These are phyloP conservation scores for Epichloe sibirici DNA, from an alignment of 2,329 filamentous ascomycete genomes.

Conservation along the genomic window DNA sequence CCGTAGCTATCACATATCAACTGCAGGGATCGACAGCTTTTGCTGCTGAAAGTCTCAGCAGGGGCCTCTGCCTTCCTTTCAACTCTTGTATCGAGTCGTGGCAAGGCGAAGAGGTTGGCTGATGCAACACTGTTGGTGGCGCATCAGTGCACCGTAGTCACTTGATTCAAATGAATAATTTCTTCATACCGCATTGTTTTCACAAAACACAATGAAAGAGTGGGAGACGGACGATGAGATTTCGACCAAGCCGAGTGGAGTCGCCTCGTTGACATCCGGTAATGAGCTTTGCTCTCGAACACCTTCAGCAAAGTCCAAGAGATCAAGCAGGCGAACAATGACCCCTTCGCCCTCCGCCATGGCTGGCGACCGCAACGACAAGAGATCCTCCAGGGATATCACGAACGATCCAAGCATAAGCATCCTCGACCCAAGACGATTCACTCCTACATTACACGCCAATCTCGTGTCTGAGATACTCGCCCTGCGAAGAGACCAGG, in stretches of 20 bases:
- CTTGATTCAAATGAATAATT: neutral
- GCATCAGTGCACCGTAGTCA: neutral
- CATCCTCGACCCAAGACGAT: conserved; percentile 77
- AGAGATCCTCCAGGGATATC: conserved; percentile 45
- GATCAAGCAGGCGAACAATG: conserved; percentile 49
- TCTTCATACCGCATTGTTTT: neutral
- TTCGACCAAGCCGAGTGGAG: conserved; percentile 34
- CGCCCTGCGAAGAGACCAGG: conserved; percentile 72
- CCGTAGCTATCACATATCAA: conserved; percentile 5
- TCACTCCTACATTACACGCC: conserved; percentile 90
- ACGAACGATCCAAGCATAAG: conserved; percentile 55
- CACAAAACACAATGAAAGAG: conserved; percentile 30
- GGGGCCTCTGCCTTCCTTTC: conserved; percentile 6
- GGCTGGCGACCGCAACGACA: conserved; percentile 27
- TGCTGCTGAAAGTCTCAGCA: neutral
- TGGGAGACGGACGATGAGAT: conserved; percentile 56
- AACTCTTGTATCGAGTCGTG: neutral
- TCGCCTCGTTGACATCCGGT: conserved; percentile 50
- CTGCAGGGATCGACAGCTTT: conserved; percentile 10
- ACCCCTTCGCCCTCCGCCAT: conserved; percentile 53
- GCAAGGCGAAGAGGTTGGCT: neutral
- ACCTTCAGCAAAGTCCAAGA: conserved; percentile 49
- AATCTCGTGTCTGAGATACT: conserved; percentile 92
- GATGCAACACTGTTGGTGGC: neutral
- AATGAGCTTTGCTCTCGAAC: conserved; percentile 60